Percentiles rank a stretch among this genome's conserved stretches.
Conservation (phyloP, 2,329 filamentous ascomycete genomes). For the Trichoderma atroviride region DNA sequence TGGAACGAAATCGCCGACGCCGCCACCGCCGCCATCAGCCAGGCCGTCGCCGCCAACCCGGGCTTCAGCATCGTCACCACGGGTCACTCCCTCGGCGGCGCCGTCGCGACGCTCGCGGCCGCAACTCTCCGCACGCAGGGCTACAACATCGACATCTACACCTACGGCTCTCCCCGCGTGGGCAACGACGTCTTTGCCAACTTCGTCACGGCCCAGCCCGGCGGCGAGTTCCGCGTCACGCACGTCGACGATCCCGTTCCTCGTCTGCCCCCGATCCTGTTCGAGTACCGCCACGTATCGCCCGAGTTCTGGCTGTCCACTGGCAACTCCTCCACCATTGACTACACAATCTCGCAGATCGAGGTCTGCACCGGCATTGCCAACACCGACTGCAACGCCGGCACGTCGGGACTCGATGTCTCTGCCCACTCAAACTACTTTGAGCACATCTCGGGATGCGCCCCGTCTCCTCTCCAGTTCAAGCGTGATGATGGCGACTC, state of each 20-base stretch:
- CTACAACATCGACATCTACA: conserved; percentile 58
- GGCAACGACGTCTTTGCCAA: conserved; percentile 59
- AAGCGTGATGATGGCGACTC: conserved; percentile 33
- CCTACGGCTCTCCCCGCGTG: conserved; percentile 67
- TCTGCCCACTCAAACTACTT: conserved; percentile 55
- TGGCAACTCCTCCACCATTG: conserved; percentile 38
- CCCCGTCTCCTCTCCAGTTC: conserved; percentile 32
- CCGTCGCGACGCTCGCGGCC: conserved; percentile 62
- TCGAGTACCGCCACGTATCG: conserved; percentile 67
- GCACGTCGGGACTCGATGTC: conserved; percentile 48
- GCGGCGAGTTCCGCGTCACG: conserved; percentile 64
- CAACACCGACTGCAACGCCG: conserved; percentile 55
- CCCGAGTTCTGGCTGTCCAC: conserved; percentile 68
- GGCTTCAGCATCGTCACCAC: conserved; percentile 59
- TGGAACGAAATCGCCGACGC: conserved; percentile 56
- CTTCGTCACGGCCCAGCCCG: conserved; percentile 56
- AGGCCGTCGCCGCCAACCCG: conserved; percentile 51
- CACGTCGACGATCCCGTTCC: conserved; percentile 70
- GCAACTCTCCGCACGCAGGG: conserved; percentile 57
- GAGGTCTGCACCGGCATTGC: conserved; percentile 52
- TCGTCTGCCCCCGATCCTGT: conserved; percentile 61
- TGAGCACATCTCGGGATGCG: conserved; percentile 46
- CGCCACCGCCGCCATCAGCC: conserved; percentile 48
- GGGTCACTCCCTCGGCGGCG: conserved; percentile 70
- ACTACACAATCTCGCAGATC: conserved; percentile 47